A percentile compares a stretch with the other conserved stretches of the same genome.
Conservation (phyloP, 2,329 filamentous ascomycete genomes). For the Gaeumannomyces tritici region DNA sequence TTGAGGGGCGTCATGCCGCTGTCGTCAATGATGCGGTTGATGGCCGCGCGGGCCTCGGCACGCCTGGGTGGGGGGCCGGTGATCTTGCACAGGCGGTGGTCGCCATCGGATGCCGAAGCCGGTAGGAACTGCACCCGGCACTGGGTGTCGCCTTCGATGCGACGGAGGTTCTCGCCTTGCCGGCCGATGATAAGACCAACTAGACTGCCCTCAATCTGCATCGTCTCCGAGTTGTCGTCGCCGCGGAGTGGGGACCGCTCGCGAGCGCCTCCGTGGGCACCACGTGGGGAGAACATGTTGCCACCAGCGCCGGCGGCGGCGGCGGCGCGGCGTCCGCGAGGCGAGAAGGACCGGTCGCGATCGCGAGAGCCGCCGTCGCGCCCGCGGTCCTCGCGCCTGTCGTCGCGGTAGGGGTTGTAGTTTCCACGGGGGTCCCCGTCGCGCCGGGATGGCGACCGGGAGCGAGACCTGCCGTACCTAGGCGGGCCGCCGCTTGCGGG, state of each 20-base stretch:
- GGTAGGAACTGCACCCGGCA: conserved; percentile 85
- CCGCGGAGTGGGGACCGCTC: conserved; percentile 50
- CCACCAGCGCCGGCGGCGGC: no score
- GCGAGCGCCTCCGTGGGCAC: conserved; percentile 32
- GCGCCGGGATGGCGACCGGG: conserved; percentile 55
- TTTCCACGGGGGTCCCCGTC: conserved; percentile 69
- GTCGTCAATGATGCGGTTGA: conserved; percentile 81
- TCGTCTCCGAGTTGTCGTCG: conserved; percentile 69
- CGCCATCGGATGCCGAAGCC: conserved; percentile 59
- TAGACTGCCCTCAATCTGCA: conserved; percentile 76
- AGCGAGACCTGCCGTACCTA: conserved; percentile 56
- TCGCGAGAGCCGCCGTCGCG: conserved; percentile 30
- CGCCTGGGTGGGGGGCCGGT: conserved; percentile 63
- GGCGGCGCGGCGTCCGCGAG: conserved; percentile 31
- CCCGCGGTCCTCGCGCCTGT: conserved; percentile 47
- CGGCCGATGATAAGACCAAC: conserved; percentile 87
- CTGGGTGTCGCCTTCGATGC: conserved; percentile 73
- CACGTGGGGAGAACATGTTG: conserved; percentile 49
- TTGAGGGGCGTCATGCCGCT: conserved; percentile 51
- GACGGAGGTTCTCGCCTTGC: conserved; percentile 78
- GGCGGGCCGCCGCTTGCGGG: conserved; percentile 31
- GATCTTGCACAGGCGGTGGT: conserved; percentile 77
- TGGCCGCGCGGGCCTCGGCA: conserved; percentile 70
- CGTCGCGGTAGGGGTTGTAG: conserved; percentile 63
- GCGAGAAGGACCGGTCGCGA: conserved; percentile 58